Evolutionary conservation across 306 rosid genomes (phyloP), one percentile per base, ranked within the genome.

Genomic region (Sechiopsis laciniata): DNA sequence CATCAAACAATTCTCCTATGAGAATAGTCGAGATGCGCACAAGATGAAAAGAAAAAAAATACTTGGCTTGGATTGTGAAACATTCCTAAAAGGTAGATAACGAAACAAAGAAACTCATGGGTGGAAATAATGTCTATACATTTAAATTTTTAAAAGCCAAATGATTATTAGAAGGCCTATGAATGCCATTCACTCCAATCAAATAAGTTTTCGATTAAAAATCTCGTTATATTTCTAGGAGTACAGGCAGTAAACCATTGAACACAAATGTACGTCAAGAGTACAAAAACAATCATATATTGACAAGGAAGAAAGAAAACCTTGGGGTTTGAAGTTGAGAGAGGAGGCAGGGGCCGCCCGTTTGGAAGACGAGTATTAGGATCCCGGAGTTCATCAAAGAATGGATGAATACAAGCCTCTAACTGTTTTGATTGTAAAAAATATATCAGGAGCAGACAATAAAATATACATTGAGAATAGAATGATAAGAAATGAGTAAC

Each of bases 281-380:
- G 66, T 26, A 6, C 17, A 14, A 3, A 15, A 15, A 32, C 6
- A 61, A 26, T 6, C 32, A 8, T 32, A 8, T 7, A 35, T 8
- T 42, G 21, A 16, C 7, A 21, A 55, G 60, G 71, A n/a, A 55
- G n/a, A 73, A 19, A 55, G 2, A 14, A 61, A 54, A 88, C 95
- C 89, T 79, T 84, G 91, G 77, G 89, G 84, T 78, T 82, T 88
- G 77, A 86, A 86, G 83, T 86, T 88, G 82, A 88, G 53, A 88
- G 88, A 8, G 91, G 83, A 3, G 91, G 95, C 81, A 88, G 63
- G 32, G 83, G 85, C 17, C 86, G 88, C 15, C 95, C 95, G 1
- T 83, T 82, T 1, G 95, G 86, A 46, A 88, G 91, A 42, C 84
- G 91, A 15, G 86, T 45, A 62, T 56, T 86, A 37, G 86, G 84